phyloP scores from a whole-genome alignment of 2,329 filamentous ascomycete genomes.

The Cordyceps cateniannulata region DNA sequence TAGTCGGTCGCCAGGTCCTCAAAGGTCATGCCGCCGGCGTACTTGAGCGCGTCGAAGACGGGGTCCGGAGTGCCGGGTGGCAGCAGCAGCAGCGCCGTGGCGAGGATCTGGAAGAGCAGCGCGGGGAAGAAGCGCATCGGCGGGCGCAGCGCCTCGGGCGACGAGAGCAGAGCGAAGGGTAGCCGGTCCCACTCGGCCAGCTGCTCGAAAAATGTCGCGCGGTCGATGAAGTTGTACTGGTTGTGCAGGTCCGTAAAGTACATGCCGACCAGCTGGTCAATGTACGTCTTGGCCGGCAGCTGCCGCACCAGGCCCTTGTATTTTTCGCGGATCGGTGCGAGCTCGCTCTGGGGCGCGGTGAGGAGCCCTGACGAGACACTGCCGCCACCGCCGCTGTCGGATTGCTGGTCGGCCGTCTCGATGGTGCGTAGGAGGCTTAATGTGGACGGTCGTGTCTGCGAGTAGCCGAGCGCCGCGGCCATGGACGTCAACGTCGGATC shows the following conservation, averaged over 20 bases:
- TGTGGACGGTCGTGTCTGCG: constrained; percentile 43
- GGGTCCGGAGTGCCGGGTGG: constrained; percentile 37
- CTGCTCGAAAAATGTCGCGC: constrained; percentile 43
- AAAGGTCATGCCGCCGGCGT: constrained; percentile 52
- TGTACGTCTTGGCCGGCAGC: constrained; percentile 46
- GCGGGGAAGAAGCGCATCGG: constrained; percentile 53
- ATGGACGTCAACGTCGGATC: constrained; percentile 32
- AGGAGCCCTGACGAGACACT: background rate
- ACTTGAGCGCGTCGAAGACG: constrained; percentile 50
- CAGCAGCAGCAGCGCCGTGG: constrained; percentile 47
- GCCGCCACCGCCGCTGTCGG: constrained; percentile 16
- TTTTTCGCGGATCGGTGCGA: constrained; percentile 40
- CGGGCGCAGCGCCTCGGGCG: constrained; percentile 41
- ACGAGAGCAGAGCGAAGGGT: constrained; percentile 44
- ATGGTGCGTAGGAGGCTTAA: constrained; percentile 50
- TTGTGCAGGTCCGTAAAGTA: constrained; percentile 55
- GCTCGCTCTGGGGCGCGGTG: background rate
- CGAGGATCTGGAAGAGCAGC: constrained; percentile 52
- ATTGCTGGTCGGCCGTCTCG: constrained; percentile 36
- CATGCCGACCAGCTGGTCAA: constrained; percentile 47
- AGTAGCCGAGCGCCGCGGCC: constrained; percentile 49
- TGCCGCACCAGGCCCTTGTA: constrained; percentile 54
- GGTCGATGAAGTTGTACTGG: constrained; percentile 51
- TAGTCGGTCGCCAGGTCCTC: constrained; percentile 56
- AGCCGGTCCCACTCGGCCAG: constrained; percentile 49